Conservation (phyloP, 805 yeast species). For the Saturnispora silvae region DNA sequence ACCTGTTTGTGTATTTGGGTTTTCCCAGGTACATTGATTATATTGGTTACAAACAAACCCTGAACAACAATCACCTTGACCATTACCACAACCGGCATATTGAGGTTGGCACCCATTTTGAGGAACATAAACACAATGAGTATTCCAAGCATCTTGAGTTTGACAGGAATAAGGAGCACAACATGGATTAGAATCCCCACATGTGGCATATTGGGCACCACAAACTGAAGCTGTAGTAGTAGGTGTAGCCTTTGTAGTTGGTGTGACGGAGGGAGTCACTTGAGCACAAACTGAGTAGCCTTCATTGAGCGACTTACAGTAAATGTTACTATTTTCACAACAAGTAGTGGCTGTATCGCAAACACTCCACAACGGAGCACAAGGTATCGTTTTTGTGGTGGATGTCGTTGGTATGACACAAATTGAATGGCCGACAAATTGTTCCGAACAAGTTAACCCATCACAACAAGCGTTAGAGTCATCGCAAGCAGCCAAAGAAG, state of each 20-base stretch:
- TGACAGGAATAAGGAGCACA: background rate
- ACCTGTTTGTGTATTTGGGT: too few relatives aligned
- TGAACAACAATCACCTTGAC: background rate
- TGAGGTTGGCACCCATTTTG: background rate
- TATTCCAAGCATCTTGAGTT: background rate
- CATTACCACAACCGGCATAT: background rate
- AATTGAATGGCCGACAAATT: background rate
- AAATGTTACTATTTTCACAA: background rate
- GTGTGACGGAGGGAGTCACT: background rate
- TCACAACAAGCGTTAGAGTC: background rate
- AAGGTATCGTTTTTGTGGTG: background rate
- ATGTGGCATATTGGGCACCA: background rate
- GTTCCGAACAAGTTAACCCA: background rate
- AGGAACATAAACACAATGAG: background rate
- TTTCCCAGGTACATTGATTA: background rate
- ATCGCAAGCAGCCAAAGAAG: background rate
- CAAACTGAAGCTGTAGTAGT: slow-evolving; percentile 2
- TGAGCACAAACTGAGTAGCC: background rate
- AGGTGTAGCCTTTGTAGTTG: background rate
- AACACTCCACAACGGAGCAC: background rate
- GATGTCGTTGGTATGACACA: background rate
- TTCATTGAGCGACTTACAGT: background rate
- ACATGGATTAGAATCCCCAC: slow-evolving; percentile 1
- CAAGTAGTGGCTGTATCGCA: background rate
- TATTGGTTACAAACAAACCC: background rate